phyloP scores from a whole-genome alignment of 2,329 filamentous ascomycete species.

The Claviceps digitariae region DNA sequence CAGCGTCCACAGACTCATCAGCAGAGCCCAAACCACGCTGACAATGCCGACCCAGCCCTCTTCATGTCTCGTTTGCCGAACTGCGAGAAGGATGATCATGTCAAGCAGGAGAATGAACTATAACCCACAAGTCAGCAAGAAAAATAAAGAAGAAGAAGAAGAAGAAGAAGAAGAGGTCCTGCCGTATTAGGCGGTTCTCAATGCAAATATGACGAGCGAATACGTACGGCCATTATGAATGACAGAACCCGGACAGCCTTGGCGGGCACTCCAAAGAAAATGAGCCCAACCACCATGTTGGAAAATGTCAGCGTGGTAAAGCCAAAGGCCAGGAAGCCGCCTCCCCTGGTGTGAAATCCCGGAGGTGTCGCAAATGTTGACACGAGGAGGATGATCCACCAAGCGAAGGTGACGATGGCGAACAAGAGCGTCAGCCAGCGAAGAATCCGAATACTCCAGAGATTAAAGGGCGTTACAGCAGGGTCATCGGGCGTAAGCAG shows the following conservation, averaged over 20 bases:
- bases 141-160: not conserved
- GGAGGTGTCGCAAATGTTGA: constrained; percentile 85
- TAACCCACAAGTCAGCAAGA: not conserved
- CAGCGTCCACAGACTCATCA: constrained; percentile 70
- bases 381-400: constrained; percentile 86
- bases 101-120: constrained; percentile 38
- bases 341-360: constrained; percentile 71
- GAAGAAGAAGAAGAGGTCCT: too few relatives aligned
- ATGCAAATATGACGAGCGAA: not conserved
- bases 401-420: constrained; percentile 63
- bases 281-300: constrained; percentile 59
- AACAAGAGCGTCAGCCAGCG: constrained; percentile 69
- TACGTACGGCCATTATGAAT: constrained; percentile 42
- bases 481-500: constrained; percentile 29
- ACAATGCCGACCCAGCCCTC: constrained; percentile 87
- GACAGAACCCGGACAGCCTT: constrained; percentile 63
- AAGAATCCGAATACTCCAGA: constrained; percentile 76
- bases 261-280: constrained; percentile 83
- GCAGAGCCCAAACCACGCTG: constrained; percentile 66
- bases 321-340: constrained; percentile 81
- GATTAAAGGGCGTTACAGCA: constrained; percentile 78
- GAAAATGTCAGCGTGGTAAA: constrained; percentile 68
- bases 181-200: not conserved
- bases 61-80: constrained; percentile 61
- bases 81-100: constrained; percentile 65